A percentile compares a stretch with the other conserved stretches of the same genome.
Conservation (phyloP, 2,329 filamentous ascomycete species). For the Clarireedia monteithiana region DNA sequence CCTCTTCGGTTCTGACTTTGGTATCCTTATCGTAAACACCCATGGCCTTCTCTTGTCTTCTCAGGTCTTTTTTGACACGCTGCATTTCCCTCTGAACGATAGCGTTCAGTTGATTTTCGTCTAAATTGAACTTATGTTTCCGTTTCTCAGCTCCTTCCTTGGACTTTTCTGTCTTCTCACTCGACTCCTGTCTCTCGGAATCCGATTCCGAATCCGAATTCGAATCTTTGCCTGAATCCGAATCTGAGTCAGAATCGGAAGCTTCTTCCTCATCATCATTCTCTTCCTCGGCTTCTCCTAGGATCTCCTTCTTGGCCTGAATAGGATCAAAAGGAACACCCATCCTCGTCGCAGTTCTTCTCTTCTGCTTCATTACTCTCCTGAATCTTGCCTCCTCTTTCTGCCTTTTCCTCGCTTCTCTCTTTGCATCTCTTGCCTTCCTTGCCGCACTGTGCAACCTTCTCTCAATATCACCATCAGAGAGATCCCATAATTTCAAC, state of each 20-base stretch:
- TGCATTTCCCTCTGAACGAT: constrained; percentile 9
- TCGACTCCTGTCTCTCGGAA: not conserved
- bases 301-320: constrained; percentile 18
- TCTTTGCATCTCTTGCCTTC: constrained; percentile 16
- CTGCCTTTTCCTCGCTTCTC: constrained; percentile 16
- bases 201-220: not conserved
- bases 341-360: constrained; percentile 17
- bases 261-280: constrained; percentile 4
- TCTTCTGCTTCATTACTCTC: constrained; percentile 21
- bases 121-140: constrained; percentile 1
- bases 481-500: constrained; percentile 29
- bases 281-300: constrained; percentile 12
- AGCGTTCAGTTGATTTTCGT: constrained; percentile 3
- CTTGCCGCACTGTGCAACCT: constrained; percentile 19
- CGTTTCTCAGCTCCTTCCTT: constrained; percentile 6
- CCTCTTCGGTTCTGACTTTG: constrained; percentile 5
- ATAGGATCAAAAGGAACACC: constrained; percentile 21
- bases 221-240: constrained; percentile 2
- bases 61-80: not conserved
- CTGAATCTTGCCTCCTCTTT: constrained; percentile 24
- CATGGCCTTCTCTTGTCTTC: constrained; percentile 6
- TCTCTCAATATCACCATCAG: constrained; percentile 25
- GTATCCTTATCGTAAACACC: constrained; percentile 2
- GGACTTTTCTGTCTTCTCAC: constrained; percentile 3
- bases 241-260: constrained; percentile 8